Base-by-base conservation (phyloP, 768 basidiomycete genomes). In the Amanita pseudoporphyria region DNA sequence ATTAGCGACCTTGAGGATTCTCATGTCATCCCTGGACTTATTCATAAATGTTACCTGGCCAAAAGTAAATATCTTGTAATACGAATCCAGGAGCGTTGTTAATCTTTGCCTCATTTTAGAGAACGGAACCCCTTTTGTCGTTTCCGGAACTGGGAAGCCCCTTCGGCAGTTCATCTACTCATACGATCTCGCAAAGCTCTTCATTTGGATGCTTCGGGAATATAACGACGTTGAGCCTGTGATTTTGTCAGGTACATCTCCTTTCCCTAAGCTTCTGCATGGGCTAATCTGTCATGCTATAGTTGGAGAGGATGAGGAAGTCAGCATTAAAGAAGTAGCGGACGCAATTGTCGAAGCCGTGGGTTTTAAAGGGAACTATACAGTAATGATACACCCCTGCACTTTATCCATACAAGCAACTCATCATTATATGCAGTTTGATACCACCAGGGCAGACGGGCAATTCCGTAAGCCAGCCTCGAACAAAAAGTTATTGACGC, bases 131-230 rank as follows among this genome's bases (percentile, higher is more conserved):
- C 84, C 87, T 3, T 94, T 97, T 67, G 71, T 82, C 45, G 87
- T 95, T n/a, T 68, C 82, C 44, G 94, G 94, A 9, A 86, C 89
- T 0, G 94, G 94, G 30, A 90, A 85, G 57, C 94, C 94, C 6
- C 76, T 96, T 31, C 80, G 94, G n/a, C 94, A 97, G 64, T 97
- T 97, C 64, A 94, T 96, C 66, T 97, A 92, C 69, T 96, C 94
- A n/a, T 73, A 79, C 43, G 93, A 98, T 67, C 82, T 97, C 43
- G 94, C 93, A 38, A 95, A 90, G 65, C 73, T 95, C 49, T 95
- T 96, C 73, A 86, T 96, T 61, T 93, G 89, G 91, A 79, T 82
- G 73, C 67, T 94, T 55, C 74, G 88, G 39, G 86, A 95, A 60
- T 96, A 98, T 63, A 78, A 93, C 46, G 84, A 89, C 57, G 85